phyloP scores from a whole-genome alignment of 352 stramenopile species.

The Phytopythium boreale region DNA sequence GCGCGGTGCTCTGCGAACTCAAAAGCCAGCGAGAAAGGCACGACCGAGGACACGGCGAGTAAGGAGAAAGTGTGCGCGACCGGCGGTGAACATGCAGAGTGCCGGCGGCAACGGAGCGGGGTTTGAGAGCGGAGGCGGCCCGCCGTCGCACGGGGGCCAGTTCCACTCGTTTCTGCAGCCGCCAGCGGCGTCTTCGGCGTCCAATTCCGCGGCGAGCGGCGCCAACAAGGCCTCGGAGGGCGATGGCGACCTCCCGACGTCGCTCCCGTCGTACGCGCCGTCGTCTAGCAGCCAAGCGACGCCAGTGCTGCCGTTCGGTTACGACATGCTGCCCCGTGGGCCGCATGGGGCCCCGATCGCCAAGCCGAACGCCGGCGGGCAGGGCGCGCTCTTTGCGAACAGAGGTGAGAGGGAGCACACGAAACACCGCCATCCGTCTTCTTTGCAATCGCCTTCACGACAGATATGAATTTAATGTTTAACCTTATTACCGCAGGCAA shows the following conservation, averaged over 20 bases:
- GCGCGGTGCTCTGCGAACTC: background rate
- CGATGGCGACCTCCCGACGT: constrained; percentile 64
- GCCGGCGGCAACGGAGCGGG: constrained; percentile 3
- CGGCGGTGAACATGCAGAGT: constrained; percentile 13
- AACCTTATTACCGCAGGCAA: background rate
- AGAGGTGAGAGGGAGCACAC: background rate
- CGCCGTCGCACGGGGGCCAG: background rate
- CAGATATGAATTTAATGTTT: background rate
- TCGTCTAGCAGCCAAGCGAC: constrained; percentile 16
- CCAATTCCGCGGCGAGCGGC: background rate
- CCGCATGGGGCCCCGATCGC: constrained; percentile 11
- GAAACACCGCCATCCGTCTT: too few species aligned
- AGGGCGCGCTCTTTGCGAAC: background rate
- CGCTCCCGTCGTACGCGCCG: constrained; percentile 75
- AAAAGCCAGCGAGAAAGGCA: constrained; percentile 1
- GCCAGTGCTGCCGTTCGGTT: constrained; percentile 23
- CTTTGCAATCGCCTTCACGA: too few species aligned
- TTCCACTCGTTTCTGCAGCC: constrained; percentile 12
- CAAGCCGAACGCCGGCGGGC: constrained; percentile 18
- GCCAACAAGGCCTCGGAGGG: constrained; percentile 8
- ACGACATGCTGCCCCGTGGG: constrained; percentile 27
- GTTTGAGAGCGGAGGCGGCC: background rate
- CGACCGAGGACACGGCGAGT: background rate
- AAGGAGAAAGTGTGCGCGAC: background rate
- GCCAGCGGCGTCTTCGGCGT: background rate